Evolutionary conservation across 257 asterid genomes (phyloP).

Genomic region (Osmanthus fragrans): DNA sequence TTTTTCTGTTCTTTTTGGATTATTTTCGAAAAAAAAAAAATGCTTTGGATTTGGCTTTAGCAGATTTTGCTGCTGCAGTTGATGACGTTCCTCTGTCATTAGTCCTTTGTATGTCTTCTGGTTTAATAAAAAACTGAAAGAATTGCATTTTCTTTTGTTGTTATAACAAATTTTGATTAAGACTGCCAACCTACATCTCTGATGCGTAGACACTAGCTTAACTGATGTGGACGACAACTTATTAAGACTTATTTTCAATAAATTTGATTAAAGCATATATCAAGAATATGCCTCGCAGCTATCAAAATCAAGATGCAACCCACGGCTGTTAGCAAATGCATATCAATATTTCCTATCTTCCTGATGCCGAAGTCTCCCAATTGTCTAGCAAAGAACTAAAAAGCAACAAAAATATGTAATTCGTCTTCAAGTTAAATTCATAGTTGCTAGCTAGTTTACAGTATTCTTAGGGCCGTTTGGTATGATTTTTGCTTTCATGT

Average conservation of each 20-base stretch:
- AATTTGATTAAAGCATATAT: not conserved
- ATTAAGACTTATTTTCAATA: not conserved
- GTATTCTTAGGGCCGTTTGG: too few species aligned
- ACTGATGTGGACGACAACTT: not conserved
- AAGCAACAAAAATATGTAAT: too few species aligned
- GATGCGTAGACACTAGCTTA: not conserved
- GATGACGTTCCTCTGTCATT: slow-evolving; percentile 32
- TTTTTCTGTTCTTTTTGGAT: not conserved
- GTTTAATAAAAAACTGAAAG: slow-evolving; percentile 41
- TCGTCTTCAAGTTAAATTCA: too few species aligned
- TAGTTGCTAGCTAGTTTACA: too few species aligned
- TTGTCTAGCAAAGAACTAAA: too few species aligned
- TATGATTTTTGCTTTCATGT: too few species aligned
- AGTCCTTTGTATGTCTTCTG: slow-evolving; percentile 25
- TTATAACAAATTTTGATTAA: slow-evolving; percentile 34
- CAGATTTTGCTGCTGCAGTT: slow-evolving; percentile 4
- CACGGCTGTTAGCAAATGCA: too few species aligned
- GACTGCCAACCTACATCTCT: not conserved
- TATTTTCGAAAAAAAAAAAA: not conserved
- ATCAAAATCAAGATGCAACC: too few species aligned
- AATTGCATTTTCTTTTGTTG: slow-evolving; percentile 48
- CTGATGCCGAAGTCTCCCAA: too few species aligned
- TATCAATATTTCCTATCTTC: too few species aligned
- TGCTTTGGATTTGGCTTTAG: slow-evolving; percentile 19
- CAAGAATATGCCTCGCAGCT: too few species aligned